phyloP scores from a whole-genome alignment of 352 stramenopile species.

The Phytophthora cactorum region DNA sequence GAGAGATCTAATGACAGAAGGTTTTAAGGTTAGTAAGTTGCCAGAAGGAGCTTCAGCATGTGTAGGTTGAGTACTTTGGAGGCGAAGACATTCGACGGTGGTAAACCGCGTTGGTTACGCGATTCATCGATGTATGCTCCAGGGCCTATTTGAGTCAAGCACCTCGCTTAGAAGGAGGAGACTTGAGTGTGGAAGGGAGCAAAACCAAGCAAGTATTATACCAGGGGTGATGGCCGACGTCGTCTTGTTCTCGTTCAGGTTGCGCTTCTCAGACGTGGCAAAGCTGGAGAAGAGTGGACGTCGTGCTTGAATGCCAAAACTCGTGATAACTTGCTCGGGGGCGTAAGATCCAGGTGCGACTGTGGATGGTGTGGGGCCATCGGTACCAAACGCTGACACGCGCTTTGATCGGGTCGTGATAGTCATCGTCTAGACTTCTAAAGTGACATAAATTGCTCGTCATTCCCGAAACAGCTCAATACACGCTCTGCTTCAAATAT shows the following conservation, averaged over 20 bases:
- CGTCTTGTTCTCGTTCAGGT: slow-evolving; percentile 82
- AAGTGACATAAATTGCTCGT: slow-evolving; percentile 2
- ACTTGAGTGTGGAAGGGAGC: neutral
- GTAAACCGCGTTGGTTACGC: slow-evolving; percentile 13
- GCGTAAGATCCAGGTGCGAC: slow-evolving; percentile 78
- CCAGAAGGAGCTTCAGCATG: neutral
- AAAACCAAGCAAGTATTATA: slow-evolving; percentile 9
- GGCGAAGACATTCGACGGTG: slow-evolving; percentile 68
- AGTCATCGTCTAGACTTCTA: slow-evolving; percentile 45
- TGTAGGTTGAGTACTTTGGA: slow-evolving; percentile 50
- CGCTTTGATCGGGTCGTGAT: slow-evolving; percentile 85
- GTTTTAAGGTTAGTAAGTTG: neutral
- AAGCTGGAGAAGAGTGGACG: slow-evolving; percentile 72
- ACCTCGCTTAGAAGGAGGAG: neutral
- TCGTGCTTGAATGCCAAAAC: slow-evolving; percentile 43
- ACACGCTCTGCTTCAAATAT: slow-evolving; percentile 7
- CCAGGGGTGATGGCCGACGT: slow-evolving; percentile 79
- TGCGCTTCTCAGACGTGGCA: slow-evolving; percentile 68
- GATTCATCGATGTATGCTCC: slow-evolving; percentile 55
- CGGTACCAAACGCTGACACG: slow-evolving; percentile 59
- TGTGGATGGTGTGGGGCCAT: slow-evolving; percentile 46
- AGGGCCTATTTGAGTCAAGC: slow-evolving; percentile 37
- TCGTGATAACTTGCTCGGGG: slow-evolving; percentile 52
- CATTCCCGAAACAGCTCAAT: slow-evolving; percentile 22
- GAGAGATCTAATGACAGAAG: slow-evolving; percentile 50